Evolutionary conservation across 208 protist genomes (phyloP).

Genomic region (Trichomonas tenax): DNA sequence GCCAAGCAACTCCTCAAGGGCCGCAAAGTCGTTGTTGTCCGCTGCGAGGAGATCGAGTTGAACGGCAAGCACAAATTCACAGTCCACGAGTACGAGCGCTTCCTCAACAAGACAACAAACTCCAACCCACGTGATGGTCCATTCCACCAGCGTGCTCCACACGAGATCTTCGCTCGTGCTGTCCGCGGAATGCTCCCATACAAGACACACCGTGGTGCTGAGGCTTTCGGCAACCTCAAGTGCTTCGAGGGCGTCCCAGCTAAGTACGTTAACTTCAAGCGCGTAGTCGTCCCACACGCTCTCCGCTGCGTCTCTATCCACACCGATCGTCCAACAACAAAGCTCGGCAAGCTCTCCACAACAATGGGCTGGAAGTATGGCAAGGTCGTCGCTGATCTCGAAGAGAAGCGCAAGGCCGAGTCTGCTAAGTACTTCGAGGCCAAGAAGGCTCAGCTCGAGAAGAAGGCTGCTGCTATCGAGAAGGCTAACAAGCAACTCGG

Average conservation of each 20-base stretch:
- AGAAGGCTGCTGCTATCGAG: not conserved
- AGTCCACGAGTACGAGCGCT: conserved; percentile 50
- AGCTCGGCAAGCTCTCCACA: conserved; percentile 52
- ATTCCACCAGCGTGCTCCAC: conserved; percentile 87
- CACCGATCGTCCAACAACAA: conserved; percentile 50
- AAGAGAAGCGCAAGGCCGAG: conserved; percentile 58
- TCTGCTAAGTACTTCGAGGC: not conserved
- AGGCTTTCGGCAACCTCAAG: conserved; percentile 55
- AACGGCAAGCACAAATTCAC: not conserved
- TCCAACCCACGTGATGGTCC: conserved; percentile 87
- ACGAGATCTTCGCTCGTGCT: conserved; percentile 74
- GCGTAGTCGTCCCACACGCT: conserved; percentile 58
- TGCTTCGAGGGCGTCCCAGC: conserved; percentile 70
- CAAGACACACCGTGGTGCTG: conserved; percentile 62
- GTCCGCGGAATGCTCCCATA: conserved; percentile 93
- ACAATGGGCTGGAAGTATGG: conserved; percentile 72
- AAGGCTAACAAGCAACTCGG: conserved; percentile 3
- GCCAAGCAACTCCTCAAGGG: conserved; percentile 88
- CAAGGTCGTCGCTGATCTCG: conserved; percentile 54
- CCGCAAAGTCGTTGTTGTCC: conserved; percentile 78
- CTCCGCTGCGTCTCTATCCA: conserved; percentile 52
- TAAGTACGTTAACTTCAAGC: conserved; percentile 65
- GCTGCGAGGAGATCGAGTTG: conserved; percentile 26
- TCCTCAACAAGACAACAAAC: conserved; percentile 79
- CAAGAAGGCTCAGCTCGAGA: not conserved